Base-by-base conservation (phyloP, 441 rosid species). In the Gossypium gossypioides region DNA sequence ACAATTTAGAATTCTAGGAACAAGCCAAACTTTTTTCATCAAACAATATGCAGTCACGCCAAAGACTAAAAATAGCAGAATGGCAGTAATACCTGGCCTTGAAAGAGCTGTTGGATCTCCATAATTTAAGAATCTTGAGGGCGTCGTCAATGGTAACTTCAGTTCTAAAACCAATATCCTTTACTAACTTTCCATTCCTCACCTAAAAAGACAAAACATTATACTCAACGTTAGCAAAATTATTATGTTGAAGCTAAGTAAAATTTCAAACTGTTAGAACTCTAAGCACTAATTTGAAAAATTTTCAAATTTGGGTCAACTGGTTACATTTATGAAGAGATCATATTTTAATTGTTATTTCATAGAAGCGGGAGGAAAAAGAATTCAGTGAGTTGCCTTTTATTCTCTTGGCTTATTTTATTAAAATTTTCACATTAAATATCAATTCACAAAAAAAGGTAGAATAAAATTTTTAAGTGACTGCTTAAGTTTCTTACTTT, bases 161-260 rank as follows among this genome's bases (percentile, higher is more conserved):
- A 62, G 93, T 86, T 87, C 88, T 95, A 68, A 92, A 85, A 76
- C 97, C 98, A 76, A 92, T 78, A 80, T 86, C 91, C 74, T 62
- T 71, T 71, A 89, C 70, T 63, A 95, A 79, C 74, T 86, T 88
- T 72, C 66, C 83, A 83, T 91, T 92, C 75, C 74, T 84, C 75
- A 95, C 88, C 99, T 95, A 87, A 75, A 59, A 74, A 2, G 71
- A 50, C 44, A 72, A 72, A 66, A 21, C 27, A 52, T 44, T 42
- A 55, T 0, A 24, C 0, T 61, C n/a, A 5, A 56, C 10, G 61
- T 29, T 32, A 69, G 70, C 32, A 27, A 66, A 42, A 21, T 21
- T 12, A 52, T 51, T 15, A 27, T 71, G 42, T 57, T 12, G 42
- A n/a, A 48, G n/a, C 19, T 19, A 25, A 69, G 46, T 22, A 52